Conservation (phyloP, 108 stramenopile species). For the Discostella stelligeroides region DNA sequence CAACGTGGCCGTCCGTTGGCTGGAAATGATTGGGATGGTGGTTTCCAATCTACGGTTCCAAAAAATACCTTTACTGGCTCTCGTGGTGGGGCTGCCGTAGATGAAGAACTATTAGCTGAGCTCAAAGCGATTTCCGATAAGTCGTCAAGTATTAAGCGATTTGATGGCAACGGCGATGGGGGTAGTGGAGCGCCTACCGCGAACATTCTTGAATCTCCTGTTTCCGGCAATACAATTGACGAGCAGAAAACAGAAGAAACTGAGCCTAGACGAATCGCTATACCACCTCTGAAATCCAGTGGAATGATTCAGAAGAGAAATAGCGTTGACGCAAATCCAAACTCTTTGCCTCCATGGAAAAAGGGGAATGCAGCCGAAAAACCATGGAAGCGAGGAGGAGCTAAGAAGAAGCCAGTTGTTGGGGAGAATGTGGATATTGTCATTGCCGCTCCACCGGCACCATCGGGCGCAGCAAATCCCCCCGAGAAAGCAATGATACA, state of each 20-base stretch:
- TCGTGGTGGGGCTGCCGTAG: constrained; percentile 73
- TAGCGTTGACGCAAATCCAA: not conserved
- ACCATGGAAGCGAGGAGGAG: constrained; percentile 31
- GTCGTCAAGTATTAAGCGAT: constrained; percentile 40
- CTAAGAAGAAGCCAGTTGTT: constrained; percentile 8
- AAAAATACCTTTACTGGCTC: constrained; percentile 66
- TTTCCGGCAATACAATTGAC: not conserved
- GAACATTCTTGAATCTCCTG: not conserved
- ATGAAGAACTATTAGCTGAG: constrained; percentile 59
- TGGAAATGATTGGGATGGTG: constrained; percentile 7
- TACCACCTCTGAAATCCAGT: constrained; percentile 15
- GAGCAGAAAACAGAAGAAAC: constrained; percentile 10
- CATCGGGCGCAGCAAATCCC: not conserved
- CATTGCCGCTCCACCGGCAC: constrained; percentile 10
- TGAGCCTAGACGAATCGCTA: not conserved
- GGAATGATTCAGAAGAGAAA: not conserved
- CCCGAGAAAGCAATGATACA: not conserved
- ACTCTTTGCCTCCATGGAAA: constrained; percentile 34
- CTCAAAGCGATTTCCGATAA: constrained; percentile 58
- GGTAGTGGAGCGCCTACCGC: not conserved
- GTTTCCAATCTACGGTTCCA: constrained; percentile 47
- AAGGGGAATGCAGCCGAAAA: not conserved
- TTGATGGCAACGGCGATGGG: constrained; percentile 16
- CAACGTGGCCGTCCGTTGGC: not conserved
- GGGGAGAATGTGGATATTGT: constrained; percentile 19